A percentile compares a stretch with the other conserved stretches of the same genome.
phyloP scores from a whole-genome alignment of 2,329 filamentous ascomycete genomes.

The Calonectria leucothoes region DNA sequence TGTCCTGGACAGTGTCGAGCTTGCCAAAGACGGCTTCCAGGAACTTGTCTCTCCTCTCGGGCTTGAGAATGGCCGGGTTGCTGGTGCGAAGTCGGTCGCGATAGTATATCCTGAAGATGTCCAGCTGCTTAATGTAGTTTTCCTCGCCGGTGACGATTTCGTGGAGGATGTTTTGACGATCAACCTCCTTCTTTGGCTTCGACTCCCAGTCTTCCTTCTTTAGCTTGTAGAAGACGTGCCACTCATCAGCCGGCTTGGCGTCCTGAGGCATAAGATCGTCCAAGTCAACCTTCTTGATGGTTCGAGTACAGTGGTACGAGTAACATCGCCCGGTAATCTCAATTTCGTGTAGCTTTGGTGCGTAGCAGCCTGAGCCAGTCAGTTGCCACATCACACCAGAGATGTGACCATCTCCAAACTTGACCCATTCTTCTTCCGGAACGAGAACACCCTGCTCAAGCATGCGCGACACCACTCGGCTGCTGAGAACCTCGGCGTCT shows the following conservation, averaged over 20 bases:
- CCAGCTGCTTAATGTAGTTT: constrained; percentile 87
- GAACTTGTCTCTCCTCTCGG: constrained; percentile 83
- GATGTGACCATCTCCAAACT: constrained; percentile 83
- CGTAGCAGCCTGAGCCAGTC: constrained; percentile 91
- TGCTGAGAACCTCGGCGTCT: constrained; percentile 89
- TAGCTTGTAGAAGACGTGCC: constrained; percentile 89
- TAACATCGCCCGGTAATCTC: constrained; percentile 85
- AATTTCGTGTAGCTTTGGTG: constrained; percentile 81
- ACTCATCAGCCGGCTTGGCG: constrained; percentile 78
- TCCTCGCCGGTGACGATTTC: constrained; percentile 97
- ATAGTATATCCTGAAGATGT: constrained; percentile 87
- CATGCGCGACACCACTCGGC: constrained; percentile 83
- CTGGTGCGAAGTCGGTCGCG: constrained; percentile 80
- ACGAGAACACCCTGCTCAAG: constrained; percentile 81
- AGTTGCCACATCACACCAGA: constrained; percentile 95
- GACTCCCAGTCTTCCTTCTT: constrained; percentile 80
- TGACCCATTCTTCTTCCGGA: constrained; percentile 97
- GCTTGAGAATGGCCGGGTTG: constrained; percentile 83
- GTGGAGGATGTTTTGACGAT: constrained; percentile 93
- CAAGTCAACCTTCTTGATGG: constrained; percentile 92
- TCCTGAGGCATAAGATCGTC: constrained; percentile 78
- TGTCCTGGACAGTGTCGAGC: constrained; percentile 86
- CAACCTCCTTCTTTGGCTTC: constrained; percentile 86
- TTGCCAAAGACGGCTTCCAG: constrained; percentile 89
- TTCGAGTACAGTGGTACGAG: constrained; percentile 92